Percentiles rank a stretch among this genome's conserved stretches.
phyloP scores from a whole-genome alignment of 202 grass and related monocot genomes.

The Elaeis oleifera region DNA sequence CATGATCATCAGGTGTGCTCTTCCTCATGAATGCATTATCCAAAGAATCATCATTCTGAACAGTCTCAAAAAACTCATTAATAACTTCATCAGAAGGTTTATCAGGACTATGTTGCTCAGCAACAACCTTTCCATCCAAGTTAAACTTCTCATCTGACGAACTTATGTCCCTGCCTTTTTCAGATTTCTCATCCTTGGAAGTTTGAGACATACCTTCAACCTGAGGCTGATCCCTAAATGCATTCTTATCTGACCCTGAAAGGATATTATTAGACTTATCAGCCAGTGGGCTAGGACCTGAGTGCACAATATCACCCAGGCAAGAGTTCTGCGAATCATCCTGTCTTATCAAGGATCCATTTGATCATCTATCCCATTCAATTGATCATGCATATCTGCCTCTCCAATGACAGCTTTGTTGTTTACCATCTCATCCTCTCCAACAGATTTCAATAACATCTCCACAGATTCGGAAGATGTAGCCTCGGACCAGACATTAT shows the following conservation, averaged over 20 bases:
- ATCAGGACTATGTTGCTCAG: slow-evolving; percentile 35
- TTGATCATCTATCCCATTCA: slow-evolving; percentile 46
- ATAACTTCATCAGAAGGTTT: slow-evolving; percentile 40
- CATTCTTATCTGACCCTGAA: slow-evolving; percentile 24
- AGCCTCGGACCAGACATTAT: slow-evolving; percentile 87
- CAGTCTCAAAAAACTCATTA: slow-evolving; percentile 31
- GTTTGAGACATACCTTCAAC: slow-evolving; percentile 22
- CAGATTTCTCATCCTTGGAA: slow-evolving; percentile 29
- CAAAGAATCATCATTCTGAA: slow-evolving; percentile 30
- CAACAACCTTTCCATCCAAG: slow-evolving; percentile 27
- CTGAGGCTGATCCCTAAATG: slow-evolving; percentile 17
- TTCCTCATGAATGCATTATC: slow-evolving; percentile 20
- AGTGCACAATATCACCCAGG: slow-evolving; percentile 5
- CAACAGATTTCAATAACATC: slow-evolving; percentile 81
- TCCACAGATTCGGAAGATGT: slow-evolving; percentile 83
- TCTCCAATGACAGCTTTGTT: slow-evolving; percentile 30
- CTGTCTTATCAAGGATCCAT: slow-evolving; percentile 33
- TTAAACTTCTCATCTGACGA: slow-evolving; percentile 23
- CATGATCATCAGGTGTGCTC: not conserved
- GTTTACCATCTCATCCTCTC: slow-evolving; percentile 55
- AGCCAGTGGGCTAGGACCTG: slow-evolving; percentile 11
- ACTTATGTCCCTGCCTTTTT: slow-evolving; percentile 22
- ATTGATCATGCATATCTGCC: slow-evolving; percentile 24
- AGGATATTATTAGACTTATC: slow-evolving; percentile 23
- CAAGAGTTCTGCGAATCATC: slow-evolving; percentile 23